Conservation (phyloP, 2,329 filamentous ascomycete genomes). For the Falciphora oryzae region DNA sequence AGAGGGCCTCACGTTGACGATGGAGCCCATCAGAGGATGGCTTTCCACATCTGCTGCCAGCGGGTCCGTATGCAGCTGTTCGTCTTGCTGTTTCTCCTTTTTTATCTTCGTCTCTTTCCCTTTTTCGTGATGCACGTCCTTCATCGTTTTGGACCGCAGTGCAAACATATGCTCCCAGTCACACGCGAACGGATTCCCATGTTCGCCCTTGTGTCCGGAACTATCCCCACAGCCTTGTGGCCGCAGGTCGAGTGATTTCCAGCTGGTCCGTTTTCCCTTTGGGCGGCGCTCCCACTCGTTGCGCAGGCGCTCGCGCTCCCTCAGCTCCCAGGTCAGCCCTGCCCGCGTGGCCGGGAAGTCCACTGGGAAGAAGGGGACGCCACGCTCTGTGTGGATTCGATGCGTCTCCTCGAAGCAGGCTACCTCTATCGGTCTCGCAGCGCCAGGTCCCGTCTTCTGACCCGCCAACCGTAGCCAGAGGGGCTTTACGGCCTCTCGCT, state of each 20-base stretch:
- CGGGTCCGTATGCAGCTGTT: neutral
- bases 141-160: slow-evolving; percentile 16
- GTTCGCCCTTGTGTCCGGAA: slow-evolving; percentile 63
- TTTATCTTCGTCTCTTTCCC: neutral
- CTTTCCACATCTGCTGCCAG: neutral
- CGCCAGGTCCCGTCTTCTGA: neutral
- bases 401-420: slow-evolving; percentile 63
- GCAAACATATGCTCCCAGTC: slow-evolving; percentile 71
- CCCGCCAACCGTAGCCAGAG: slow-evolving; percentile 3
- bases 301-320: slow-evolving; percentile 22
- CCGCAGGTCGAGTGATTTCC: slow-evolving; percentile 65
- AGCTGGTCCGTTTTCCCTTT: slow-evolving; percentile 74
- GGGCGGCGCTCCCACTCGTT: slow-evolving; percentile 69
- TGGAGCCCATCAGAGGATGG: neutral
- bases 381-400: slow-evolving; percentile 77
- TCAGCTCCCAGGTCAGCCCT: slow-evolving; percentile 71
- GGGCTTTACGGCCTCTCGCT: slow-evolving; percentile 1
- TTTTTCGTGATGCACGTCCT: slow-evolving; percentile 1
- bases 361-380: slow-evolving; percentile 75
- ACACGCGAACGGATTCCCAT: slow-evolving; percentile 76
- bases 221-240: neutral
- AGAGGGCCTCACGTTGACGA: neutral
- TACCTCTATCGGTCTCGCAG: neutral
- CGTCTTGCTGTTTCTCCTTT: slow-evolving; percentile 13
- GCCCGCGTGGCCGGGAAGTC: slow-evolving; percentile 77